Evolutionary conservation across 257 asterid genomes (phyloP).

Genomic region (Solanum phureja): DNA sequence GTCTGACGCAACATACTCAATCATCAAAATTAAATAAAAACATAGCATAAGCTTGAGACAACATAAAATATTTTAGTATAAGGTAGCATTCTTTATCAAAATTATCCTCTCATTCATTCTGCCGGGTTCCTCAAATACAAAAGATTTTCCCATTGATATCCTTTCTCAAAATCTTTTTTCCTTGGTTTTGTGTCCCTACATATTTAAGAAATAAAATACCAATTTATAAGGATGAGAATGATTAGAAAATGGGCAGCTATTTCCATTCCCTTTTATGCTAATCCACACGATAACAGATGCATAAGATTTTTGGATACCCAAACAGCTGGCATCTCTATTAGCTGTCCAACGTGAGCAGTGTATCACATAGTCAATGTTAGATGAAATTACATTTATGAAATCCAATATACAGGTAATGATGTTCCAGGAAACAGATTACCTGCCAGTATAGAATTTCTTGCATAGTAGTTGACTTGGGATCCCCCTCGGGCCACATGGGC

Average conservation of each 20-base stretch:
- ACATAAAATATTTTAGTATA: neutral
- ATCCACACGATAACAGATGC: neutral
- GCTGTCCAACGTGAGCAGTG: neutral
- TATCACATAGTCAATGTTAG: neutral
- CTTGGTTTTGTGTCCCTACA: neutral
- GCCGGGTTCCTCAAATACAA: neutral
- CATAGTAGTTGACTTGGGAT: conserved; percentile 57
- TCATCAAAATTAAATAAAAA: neutral
- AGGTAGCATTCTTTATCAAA: neutral
- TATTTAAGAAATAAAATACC: neutral
- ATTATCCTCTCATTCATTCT: neutral
- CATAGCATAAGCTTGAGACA: neutral
- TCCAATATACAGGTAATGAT: neutral
- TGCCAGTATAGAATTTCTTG: conserved; percentile 97
- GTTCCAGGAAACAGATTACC: conserved; percentile 23
- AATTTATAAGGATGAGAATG: neutral
- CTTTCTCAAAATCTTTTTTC: neutral
- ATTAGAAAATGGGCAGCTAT: neutral
- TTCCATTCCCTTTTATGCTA: neutral
- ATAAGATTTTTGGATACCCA: neutral
- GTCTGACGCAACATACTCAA: neutral
- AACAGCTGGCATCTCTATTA: neutral
- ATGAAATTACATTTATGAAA: neutral
- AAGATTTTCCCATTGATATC: neutral
- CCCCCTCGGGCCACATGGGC: conserved; percentile 99